Evolutionary conservation across 208 protist species (phyloP).

Genomic region (Kentomonas sorsogonicus): DNA sequence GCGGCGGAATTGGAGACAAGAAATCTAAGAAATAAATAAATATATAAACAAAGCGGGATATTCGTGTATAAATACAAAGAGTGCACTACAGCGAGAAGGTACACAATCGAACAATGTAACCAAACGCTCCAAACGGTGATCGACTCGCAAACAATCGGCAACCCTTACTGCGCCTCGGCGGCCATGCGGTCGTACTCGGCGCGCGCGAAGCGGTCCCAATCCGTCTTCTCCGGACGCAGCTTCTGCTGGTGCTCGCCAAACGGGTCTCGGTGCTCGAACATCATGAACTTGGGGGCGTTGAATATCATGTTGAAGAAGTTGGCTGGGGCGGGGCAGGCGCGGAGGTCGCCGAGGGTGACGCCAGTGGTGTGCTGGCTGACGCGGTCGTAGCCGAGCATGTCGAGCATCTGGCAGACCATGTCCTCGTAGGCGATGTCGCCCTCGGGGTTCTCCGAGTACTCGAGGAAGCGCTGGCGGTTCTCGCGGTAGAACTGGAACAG

Average conservation of each 20-base stretch:
- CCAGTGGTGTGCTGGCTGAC: constrained; percentile 33
- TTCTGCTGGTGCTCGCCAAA: constrained; percentile 75
- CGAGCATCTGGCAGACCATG: constrained; percentile 93
- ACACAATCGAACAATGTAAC: constrained; percentile 1
- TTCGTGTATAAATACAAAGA: background rate
- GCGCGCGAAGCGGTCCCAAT: constrained; percentile 93
- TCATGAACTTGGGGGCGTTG: constrained; percentile 93
- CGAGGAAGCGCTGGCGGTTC: constrained; percentile 86
- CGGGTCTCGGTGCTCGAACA: constrained; percentile 91
- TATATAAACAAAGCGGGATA: constrained; percentile 9
- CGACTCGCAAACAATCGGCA: background rate
- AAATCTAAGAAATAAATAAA: constrained; percentile 1
- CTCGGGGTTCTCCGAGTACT: constrained; percentile 53
- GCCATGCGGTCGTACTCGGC: constrained; percentile 91
- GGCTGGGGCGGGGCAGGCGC: constrained; percentile 70
- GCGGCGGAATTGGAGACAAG: too few relatives aligned
- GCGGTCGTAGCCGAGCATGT: constrained; percentile 85
- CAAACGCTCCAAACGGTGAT: background rate
- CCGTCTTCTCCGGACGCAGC: constrained; percentile 63
- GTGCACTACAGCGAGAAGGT: background rate
- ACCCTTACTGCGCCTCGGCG: constrained; percentile 58
- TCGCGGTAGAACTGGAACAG: constrained; percentile 91
- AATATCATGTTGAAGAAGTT: constrained; percentile 95
- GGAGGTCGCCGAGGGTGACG: constrained; percentile 89
- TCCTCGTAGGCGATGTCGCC: constrained; percentile 73